Evolutionary conservation across 371 early-diverging fungal genomes (phyloP), one percentile per base, ranked within the genome.

Genomic region (Rhizomucor miehei): DNA sequence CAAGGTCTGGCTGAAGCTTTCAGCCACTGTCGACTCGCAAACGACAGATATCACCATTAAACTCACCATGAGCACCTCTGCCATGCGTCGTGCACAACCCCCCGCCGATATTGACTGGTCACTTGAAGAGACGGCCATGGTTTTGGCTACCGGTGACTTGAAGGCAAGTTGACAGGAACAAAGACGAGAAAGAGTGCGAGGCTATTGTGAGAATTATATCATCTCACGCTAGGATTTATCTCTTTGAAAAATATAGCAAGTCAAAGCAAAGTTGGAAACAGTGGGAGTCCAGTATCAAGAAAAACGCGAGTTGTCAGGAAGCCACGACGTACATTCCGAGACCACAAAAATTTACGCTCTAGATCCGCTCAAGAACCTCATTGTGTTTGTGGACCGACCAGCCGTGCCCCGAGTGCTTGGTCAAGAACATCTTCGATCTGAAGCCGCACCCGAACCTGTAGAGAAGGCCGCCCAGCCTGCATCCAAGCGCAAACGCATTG

Each of bases 331-430:
- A 24, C 29, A 29, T 29, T 29, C 29, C 29, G 54, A 59, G 13
- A 50, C 54, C 2, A 24, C 29, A 21, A 46, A 50, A 36, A 56
- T 89, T 45, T 84, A 77, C 57, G 77, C 84, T 1, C 81, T 79
- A 39, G 93, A 93, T 60, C 92, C 93, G 40, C 74, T 93, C 50
- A 82, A 86, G 58, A 91, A 90, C 70, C 71, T 86, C 43, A 54
- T 90, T 46, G 60, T 82, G 44, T 91, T 93, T 52, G 84, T 85
- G 16, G 71, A 84, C 49, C 73, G 76, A 44, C 78, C 88, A 14
- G 77, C 84, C 56, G 63, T 71, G 12, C 57, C 57, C 6, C 38
- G 13, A 6, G 16, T 60, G 17, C 38, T 51, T 21, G 49, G 51
- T 13, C 37, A 47, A 40, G 19, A 37, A 39, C 48, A 39, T 14